These are phyloP conservation scores for Penicillium hesseltinei DNA, from an alignment of 2,329 filamentous ascomycete genomes.

Conservation along the genomic window DNA sequence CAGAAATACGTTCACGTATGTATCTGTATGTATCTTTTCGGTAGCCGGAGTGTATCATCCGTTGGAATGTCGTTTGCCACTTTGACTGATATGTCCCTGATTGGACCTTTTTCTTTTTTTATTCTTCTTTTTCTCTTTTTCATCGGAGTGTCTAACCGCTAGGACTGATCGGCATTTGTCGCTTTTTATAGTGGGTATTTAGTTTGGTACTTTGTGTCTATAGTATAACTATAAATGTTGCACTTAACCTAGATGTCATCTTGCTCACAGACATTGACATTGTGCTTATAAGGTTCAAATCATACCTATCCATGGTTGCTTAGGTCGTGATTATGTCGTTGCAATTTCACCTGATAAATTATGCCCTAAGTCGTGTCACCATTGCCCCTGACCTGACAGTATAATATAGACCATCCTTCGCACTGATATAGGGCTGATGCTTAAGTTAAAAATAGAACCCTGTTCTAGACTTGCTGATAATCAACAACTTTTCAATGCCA, in stretches of 20 bases:
- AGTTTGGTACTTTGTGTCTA: not conserved
- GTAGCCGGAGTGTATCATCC: not conserved
- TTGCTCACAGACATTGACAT: not conserved
- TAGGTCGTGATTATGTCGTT: not conserved
- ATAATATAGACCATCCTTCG: not conserved
- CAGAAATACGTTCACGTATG: not conserved
- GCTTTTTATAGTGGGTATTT: not conserved
- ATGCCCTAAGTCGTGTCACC: constrained; percentile 1
- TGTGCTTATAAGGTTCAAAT: not conserved
- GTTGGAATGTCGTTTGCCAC: not conserved
- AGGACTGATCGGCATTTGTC: not conserved
- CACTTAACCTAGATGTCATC: not conserved
- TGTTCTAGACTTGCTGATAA: not conserved
- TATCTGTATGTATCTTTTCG: not conserved
- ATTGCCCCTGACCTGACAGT: not conserved
- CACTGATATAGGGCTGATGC: not conserved
- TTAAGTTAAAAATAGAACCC: not conserved
- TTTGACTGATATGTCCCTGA: not conserved
- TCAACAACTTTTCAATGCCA: not conserved
- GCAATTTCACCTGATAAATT: not conserved
- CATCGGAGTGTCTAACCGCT: not conserved
- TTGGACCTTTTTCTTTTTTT: not conserved
- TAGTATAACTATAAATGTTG: not conserved
- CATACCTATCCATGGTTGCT: not conserved
- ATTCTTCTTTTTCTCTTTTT: not conserved